Percentiles rank a stretch among this genome's conserved stretches.
These are phyloP conservation scores for Marchantia polymorpha DNA, from an alignment of 225 moss, liverwort and hornwort species.

Conservation along the genomic window DNA sequence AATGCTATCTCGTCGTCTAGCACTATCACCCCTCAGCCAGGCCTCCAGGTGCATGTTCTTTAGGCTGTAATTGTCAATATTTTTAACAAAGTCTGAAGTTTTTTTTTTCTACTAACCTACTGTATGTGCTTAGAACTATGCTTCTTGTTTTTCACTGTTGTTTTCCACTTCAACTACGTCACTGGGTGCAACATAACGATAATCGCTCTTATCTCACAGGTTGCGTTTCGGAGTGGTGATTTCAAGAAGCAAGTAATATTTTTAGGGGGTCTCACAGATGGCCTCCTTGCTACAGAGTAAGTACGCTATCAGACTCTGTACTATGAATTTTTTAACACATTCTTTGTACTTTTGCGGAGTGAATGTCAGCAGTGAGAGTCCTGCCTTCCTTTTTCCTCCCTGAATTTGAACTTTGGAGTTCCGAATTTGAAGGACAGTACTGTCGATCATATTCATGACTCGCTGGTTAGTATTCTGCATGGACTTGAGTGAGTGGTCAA, in stretches of 20 bases:
- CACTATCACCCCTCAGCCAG: too few species aligned
- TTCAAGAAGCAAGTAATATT: constrained; percentile 88
- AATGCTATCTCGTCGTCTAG: too few species aligned
- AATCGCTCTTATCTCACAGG: constrained; percentile 36
- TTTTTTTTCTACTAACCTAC: too few species aligned
- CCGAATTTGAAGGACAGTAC: neutral
- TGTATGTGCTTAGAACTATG: neutral
- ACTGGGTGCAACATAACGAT: neutral
- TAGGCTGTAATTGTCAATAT: too few species aligned
- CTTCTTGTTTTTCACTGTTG: neutral
- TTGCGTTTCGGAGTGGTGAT: constrained; percentile 83
- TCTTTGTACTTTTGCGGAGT: neutral
- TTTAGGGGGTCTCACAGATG: constrained; percentile 91
- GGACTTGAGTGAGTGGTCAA: neutral
- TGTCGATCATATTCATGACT: neutral
- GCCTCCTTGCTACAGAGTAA: constrained; percentile 90
- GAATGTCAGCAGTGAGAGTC: neutral
- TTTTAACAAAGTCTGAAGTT: too few species aligned
- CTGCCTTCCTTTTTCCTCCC: neutral
- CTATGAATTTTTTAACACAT: neutral
- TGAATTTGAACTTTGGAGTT: neutral
- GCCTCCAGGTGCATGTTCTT: too few species aligned
- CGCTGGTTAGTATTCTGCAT: neutral
- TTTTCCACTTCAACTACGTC: neutral
- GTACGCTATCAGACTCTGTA: constrained; percentile 19